These are phyloP conservation scores for Candolleomyces eurysporus DNA, from an alignment of 768 basidiomycete genomes.

Conservation along the genomic window DNA sequence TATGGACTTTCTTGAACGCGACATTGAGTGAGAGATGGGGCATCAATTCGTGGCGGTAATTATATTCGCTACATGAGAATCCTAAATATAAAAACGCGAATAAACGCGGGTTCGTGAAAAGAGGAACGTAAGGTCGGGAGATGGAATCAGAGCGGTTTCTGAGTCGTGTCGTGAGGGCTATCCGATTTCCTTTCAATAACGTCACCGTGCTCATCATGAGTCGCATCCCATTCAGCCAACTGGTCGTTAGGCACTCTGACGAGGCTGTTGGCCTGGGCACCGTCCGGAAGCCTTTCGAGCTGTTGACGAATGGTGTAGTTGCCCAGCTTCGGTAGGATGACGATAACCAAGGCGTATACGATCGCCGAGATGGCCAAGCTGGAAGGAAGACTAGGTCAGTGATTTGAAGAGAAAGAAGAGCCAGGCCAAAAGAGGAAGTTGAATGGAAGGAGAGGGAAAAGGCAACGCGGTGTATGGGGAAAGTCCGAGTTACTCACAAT, in stretches of 20 bases:
- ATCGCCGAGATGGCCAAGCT: constrained; percentile 25
- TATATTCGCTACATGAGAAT: no score
- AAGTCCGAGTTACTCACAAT: constrained; percentile 23
- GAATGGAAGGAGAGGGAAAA: not conserved
- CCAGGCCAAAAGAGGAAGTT: not conserved
- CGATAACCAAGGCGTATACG: constrained; percentile 33
- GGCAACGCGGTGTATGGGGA: no score
- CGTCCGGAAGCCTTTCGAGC: constrained; percentile 37
- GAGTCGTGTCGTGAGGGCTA: not conserved
- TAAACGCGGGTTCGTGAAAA: no score
- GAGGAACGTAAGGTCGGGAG: no score
- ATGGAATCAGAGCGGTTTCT: no score
- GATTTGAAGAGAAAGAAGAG: not conserved
- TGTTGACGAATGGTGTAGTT: constrained; percentile 46
- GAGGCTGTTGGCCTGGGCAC: constrained; percentile 27
- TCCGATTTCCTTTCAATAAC: constrained; percentile 14
- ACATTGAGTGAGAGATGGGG: no score
- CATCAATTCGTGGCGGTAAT: no score
- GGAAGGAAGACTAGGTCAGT: not conserved
- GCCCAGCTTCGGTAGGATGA: constrained; percentile 39
- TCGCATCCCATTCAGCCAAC: constrained; percentile 33
- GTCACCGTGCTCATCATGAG: constrained; percentile 32
- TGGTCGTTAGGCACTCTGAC: constrained; percentile 29
- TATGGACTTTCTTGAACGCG: no score
- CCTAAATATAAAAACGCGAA: no score